A percentile compares a stretch with the other conserved stretches of the same genome.
phyloP scores from a whole-genome alignment of 805 yeast species.

The Candida pini region DNA sequence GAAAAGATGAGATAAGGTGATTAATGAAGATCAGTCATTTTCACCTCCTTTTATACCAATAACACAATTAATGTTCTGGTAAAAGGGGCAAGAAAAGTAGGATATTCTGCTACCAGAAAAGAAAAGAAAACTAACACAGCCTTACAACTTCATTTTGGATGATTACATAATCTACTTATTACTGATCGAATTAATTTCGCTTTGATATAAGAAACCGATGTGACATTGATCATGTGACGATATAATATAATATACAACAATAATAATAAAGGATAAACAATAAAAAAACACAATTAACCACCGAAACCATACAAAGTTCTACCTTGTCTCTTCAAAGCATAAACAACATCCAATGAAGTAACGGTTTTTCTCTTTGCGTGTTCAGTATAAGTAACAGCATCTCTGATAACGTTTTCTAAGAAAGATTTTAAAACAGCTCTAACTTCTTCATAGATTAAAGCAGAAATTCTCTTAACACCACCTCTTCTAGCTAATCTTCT shows the following conservation, averaged over 20 bases:
- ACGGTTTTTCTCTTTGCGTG: constrained; percentile 99
- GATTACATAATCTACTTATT: too few relatives aligned
- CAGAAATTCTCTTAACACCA: constrained; percentile 99
- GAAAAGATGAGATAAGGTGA: too few relatives aligned
- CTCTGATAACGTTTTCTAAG: constrained; percentile 96
- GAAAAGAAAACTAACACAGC: too few relatives aligned
- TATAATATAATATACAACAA: constrained; percentile 1
- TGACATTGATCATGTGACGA: constrained; percentile 1
- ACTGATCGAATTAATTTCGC: too few relatives aligned
- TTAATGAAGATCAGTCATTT: too few relatives aligned
- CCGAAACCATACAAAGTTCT: constrained; percentile 99
- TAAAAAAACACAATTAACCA: constrained; percentile 50
- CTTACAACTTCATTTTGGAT: too few relatives aligned
- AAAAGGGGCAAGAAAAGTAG: too few relatives aligned
- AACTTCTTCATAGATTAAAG: constrained; percentile 97
- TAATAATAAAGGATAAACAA: constrained; percentile 1
- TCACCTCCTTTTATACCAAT: too few relatives aligned
- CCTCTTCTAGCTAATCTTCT: constrained; percentile 99
- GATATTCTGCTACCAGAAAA: too few relatives aligned
- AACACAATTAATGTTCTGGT: too few relatives aligned
- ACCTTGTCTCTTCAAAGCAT: constrained; percentile 99
- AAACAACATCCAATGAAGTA: constrained; percentile 96
- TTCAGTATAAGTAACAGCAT: constrained; percentile 98
- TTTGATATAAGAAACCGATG: too few relatives aligned
- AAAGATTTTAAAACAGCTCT: constrained; percentile 94